Base-by-base conservation (phyloP, 2,329 filamentous ascomycete species). In the Talaromyces sp. region DNA sequence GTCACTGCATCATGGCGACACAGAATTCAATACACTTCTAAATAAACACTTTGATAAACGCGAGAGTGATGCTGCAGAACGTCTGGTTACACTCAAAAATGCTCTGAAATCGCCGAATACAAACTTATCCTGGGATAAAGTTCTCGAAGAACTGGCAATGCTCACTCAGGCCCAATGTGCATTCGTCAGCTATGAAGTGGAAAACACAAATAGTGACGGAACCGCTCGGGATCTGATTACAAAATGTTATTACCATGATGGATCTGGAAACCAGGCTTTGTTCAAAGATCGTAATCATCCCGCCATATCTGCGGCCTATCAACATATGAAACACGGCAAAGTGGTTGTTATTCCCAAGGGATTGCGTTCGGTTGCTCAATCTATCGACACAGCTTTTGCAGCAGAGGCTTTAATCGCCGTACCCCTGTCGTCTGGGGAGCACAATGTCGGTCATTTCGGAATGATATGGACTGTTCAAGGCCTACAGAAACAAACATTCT, bases 261-360 rank as follows among this genome's bases (percentile, higher is more conserved):
- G 85, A 33, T 79, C 81, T 59, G 81, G 82, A 63, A 79, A 78
- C 60, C 81, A 82, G 67, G 79, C 82, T 27, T 81, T 87, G 60
- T 79, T 86, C 69, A 83, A 83, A 67, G 84, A 89, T 70, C 85
- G 86, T 76, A 86, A 86, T 68, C 89, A 89, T 74, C 83, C 87
- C 69, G 85, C 87, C 43, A 89, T 87, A 69, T 86, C 83, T 27
- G 86, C 87, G 68, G 88, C 88, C 4, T 89, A 88, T 74, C 84
- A 84, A 41, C 85, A 89, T 72, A 90, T 91, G 88, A 86, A 85
- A 69, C 86, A 90, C 73, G 88, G 90, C 77, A 89, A 90, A 73
- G 86, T 90, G 60, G 89, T 90, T 72, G 76, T 90, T 64, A 86
- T 91, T 24, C 86, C 88, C 0, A 85, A 90, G 64, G 81, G 82